A percentile compares a stretch with the other conserved stretches of the same genome.
Conservation (phyloP, 1,284 basidiomycete species). For the Cystobasidiaceae sp. region DNA sequence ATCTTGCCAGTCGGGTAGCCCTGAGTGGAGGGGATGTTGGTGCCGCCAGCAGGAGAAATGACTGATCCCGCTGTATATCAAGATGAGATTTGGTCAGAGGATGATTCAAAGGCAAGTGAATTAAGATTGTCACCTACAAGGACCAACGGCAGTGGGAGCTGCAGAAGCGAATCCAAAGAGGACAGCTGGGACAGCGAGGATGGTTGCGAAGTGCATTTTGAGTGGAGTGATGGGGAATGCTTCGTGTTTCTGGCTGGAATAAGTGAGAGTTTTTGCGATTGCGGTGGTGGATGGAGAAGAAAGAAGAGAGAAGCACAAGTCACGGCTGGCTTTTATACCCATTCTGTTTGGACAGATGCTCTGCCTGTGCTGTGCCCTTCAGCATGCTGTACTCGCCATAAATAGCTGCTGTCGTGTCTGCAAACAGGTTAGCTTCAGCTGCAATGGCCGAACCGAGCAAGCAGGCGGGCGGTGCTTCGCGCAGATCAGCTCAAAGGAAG, state of each 20-base stretch:
- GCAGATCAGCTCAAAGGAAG: too few species aligned
- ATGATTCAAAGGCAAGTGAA: neutral
- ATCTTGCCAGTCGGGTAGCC: conserved; percentile 22
- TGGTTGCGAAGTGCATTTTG: conserved; percentile 11
- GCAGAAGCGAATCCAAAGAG: neutral
- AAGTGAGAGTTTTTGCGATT: neutral
- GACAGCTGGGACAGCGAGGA: neutral
- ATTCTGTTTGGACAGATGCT: too few species aligned
- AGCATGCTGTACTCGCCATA: too few species aligned
- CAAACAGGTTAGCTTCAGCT: neutral
- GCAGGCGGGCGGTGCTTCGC: too few species aligned
- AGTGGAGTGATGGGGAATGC: neutral
- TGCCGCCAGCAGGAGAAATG: neutral
- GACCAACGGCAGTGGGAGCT: neutral
- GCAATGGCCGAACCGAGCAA: too few species aligned
- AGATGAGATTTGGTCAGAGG: neutral
- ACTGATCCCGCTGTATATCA: neutral
- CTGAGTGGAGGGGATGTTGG: conserved; percentile 5
- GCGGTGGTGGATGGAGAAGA: too few species aligned
- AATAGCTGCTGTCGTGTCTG: neutral
- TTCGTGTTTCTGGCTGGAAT: neutral
- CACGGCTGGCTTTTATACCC: too few species aligned
- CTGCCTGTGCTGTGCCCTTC: too few species aligned
- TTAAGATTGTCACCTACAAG: neutral
- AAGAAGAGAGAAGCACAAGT: too few species aligned